Evolutionary conservation across 495 filamentous ascomycete genomes (phyloP).

Genomic region (Neurospora sp.): DNA sequence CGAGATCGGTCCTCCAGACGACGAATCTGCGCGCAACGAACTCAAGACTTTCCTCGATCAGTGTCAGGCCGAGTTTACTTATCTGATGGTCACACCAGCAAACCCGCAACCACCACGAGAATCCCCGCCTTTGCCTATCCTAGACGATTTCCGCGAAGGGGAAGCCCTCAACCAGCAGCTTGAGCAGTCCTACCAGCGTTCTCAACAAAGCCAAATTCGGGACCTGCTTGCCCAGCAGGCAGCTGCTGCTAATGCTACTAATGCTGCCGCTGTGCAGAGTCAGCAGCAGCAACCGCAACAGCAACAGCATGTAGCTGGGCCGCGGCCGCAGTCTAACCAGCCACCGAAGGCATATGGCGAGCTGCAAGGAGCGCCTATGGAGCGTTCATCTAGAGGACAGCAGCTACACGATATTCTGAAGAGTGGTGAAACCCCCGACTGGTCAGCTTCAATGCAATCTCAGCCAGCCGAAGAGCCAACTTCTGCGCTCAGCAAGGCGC

Average conservation of each 20-base stretch:
- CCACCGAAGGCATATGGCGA: slow-evolving; percentile 6
- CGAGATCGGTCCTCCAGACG: slow-evolving; percentile 28
- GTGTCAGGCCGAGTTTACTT: slow-evolving; percentile 54
- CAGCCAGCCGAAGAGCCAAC: slow-evolving; percentile 45
- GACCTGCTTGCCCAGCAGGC: slow-evolving; percentile 32
- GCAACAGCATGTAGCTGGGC: slow-evolving; percentile 19
- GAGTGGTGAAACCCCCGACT: slow-evolving; percentile 29
- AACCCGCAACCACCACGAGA: slow-evolving; percentile 51
- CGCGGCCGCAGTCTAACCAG: slow-evolving; percentile 42
- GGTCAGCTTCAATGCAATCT: slow-evolving; percentile 29
- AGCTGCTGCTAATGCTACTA: slow-evolving; percentile 5
- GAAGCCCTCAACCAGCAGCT: slow-evolving; percentile 32
- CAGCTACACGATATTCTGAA: slow-evolving; percentile 21
- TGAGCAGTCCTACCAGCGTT: slow-evolving; percentile 23
- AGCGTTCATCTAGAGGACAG: slow-evolving; percentile 31
- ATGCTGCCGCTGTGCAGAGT: background rate
- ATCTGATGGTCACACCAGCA: slow-evolving; percentile 52
- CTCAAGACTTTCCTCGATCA: slow-evolving; percentile 54
- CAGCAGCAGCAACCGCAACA: background rate
- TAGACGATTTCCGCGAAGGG: slow-evolving; percentile 39
- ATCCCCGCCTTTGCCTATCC: slow-evolving; percentile 37
- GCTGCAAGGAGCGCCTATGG: slow-evolving; percentile 22
- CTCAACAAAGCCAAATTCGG: slow-evolving; percentile 24
- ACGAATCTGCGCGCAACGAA: slow-evolving; percentile 46
- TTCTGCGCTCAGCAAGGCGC: slow-evolving; percentile 28